These are phyloP conservation scores for Lycium barbarum DNA, from an alignment of 257 asterid species.

Conservation along the genomic window DNA sequence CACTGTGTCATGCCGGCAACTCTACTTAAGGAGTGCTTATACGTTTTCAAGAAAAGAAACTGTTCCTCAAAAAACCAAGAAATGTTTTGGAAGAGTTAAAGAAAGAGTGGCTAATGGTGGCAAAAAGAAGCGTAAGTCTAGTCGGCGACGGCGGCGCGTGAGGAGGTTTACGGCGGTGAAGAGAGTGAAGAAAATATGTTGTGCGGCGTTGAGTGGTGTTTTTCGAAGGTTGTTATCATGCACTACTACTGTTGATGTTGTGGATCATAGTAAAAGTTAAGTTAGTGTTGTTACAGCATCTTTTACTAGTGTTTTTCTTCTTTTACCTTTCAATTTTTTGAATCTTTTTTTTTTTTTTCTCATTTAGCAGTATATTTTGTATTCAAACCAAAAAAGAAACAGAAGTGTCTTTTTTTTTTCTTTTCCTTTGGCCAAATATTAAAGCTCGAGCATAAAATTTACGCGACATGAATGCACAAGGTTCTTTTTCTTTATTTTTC, in stretches of 20 bases:
- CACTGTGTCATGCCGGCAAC: conserved; percentile 65
- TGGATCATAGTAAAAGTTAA: conserved; percentile 33
- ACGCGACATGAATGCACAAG: neutral
- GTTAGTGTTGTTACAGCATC: neutral
- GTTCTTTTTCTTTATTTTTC: too few relatives aligned
- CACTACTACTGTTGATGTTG: conserved; percentile 56
- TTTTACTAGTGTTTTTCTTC: neutral
- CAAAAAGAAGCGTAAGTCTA: conserved; percentile 32
- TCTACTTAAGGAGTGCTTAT: conserved; percentile 63
- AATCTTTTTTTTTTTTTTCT: neutral
- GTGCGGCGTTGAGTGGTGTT: conserved; percentile 48
- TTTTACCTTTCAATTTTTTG: neutral
- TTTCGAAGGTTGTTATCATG: conserved; percentile 66
- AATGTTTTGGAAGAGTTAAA: conserved; percentile 57
- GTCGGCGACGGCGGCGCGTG: conserved; percentile 28
- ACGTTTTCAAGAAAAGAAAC: conserved; percentile 70
- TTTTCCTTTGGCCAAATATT: neutral
- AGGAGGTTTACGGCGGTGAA: conserved; percentile 29
- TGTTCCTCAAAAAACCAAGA: conserved; percentile 61
- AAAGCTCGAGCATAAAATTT: neutral
- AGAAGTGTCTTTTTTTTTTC: neutral
- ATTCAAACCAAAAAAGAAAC: too few relatives aligned
- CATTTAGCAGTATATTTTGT: neutral
- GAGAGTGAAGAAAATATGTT: conserved; percentile 54
- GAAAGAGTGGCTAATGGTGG: conserved; percentile 44